Evolutionary conservation across 257 asterid genomes (phyloP), one percentile per base, ranked within the genome.

Genomic region (Solanum lycopersicoides): DNA sequence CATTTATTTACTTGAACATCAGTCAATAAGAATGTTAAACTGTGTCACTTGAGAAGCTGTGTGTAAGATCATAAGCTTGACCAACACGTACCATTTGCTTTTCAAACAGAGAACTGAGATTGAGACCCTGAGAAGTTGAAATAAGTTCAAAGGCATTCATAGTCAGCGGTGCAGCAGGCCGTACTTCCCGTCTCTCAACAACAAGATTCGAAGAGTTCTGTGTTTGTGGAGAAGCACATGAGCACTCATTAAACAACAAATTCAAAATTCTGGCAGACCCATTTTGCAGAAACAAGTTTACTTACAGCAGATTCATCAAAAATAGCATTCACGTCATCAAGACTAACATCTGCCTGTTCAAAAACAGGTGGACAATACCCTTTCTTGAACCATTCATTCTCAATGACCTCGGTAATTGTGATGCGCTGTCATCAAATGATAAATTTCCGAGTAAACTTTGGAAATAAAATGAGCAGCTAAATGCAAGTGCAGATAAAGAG

Each of bases 71-170:
- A 69, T 47, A 73, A 86, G 56, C 59, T 73, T 73, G 69, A 56
- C 32, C 39, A 74, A 72, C 87, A 69, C 92, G 6, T 85, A 96
- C 98, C 98, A 95, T 93, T 90, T 96, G 97, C 91, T 95, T 95
- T 91, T 97, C 98, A 87, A 97, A 97, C 59, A 97, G 98, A 88
- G 94, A 88, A 89, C 94, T 92, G 85, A 97, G 96, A 90, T 95
- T 95, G 89, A 97, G 97, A 90, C 99, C 98, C 94, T 95, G 98
- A 41, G 99, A 97, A 86, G 95, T 97, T 76, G 99, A 97, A 84
- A 97, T 97, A 69, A 97, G 98, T 91, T 97, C 99, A 83, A 97
- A 97, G 12, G 98, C 99, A 42, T 97, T 97, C 99, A 97, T 97
- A 39, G 96, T 86, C 77, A 89, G 90, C n/a, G 99, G 99, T 47